Evolutionary conservation across 768 basidiomycete genomes (phyloP).

Genomic region (Sporobolomyces roseus): DNA sequence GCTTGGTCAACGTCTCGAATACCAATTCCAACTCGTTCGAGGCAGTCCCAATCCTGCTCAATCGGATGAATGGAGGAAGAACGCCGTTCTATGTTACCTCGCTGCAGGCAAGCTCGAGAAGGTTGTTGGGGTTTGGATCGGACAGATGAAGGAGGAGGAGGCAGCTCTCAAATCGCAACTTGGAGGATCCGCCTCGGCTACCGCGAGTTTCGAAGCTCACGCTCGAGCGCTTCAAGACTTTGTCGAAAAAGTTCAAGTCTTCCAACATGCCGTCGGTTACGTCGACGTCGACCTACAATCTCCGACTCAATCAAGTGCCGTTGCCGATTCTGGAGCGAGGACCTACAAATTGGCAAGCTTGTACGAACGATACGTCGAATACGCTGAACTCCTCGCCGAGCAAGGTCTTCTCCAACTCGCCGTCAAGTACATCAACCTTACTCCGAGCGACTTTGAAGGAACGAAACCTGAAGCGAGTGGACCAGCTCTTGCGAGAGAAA

Average conservation of each 20-base stretch:
- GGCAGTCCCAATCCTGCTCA: constrained; percentile 49
- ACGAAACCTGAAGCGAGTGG: constrained; percentile 42
- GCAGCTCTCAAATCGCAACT: constrained; percentile 43
- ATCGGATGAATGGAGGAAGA: constrained; percentile 62
- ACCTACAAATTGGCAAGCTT: constrained; percentile 76
- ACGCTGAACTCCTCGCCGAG: constrained; percentile 81
- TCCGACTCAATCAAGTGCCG: constrained; percentile 50
- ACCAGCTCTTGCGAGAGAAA: constrained; percentile 54
- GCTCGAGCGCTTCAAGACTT: constrained; percentile 85
- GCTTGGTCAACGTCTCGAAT: constrained; percentile 84
- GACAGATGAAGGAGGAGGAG: constrained; percentile 86
- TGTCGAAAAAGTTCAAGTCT: constrained; percentile 93
- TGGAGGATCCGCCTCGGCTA: constrained; percentile 4
- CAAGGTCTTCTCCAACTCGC: constrained; percentile 88
- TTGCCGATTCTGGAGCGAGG: constrained; percentile 56
- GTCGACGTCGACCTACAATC: constrained; percentile 64
- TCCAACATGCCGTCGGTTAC: constrained; percentile 79
- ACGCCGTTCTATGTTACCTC: constrained; percentile 88
- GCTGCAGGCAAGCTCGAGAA: constrained; percentile 85
- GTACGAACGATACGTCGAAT: constrained; percentile 93
- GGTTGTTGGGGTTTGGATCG: constrained; percentile 83
- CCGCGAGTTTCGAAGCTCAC: constrained; percentile 63
- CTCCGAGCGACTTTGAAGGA: constrained; percentile 72
- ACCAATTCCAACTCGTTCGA: constrained; percentile 62
- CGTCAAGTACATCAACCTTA: constrained; percentile 69